phyloP scores from a whole-genome alignment of 306 rosid species.

The Pyrus betulifolia region DNA sequence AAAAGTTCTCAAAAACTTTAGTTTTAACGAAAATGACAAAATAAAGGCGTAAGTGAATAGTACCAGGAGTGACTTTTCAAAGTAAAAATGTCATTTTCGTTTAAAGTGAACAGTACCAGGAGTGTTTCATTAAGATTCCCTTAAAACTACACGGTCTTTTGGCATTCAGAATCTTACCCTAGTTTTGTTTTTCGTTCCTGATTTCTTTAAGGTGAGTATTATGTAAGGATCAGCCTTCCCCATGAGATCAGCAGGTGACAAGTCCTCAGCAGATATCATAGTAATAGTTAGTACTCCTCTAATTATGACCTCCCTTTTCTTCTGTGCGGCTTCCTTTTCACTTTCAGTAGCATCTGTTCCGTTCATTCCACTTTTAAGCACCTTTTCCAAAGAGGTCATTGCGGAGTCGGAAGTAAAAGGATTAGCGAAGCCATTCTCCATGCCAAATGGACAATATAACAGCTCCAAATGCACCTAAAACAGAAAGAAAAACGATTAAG shows the following conservation, averaged over 20 bases:
- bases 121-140: too few relatives aligned
- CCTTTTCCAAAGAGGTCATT: slow-evolving; percentile 86
- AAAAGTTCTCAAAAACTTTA: too few relatives aligned
- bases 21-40: too few relatives aligned
- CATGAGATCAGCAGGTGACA: slow-evolving; percentile 73
- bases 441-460: slow-evolving; percentile 74
- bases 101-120: too few relatives aligned
- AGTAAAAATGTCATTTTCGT: too few relatives aligned
- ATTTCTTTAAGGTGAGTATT: slow-evolving; percentile 74
- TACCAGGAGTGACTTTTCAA: too few relatives aligned
- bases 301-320: slow-evolving; percentile 73
- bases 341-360: slow-evolving; percentile 57
- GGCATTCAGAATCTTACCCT: slow-evolving; percentile 50
- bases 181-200: slow-evolving; percentile 72
- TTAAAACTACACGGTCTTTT: neutral
- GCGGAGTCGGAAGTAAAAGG: slow-evolving; percentile 59
- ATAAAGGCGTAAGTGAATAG: too few relatives aligned
- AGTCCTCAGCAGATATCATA: slow-evolving; percentile 88
- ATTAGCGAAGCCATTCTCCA: slow-evolving; percentile 61
- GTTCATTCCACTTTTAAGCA: slow-evolving; percentile 51
- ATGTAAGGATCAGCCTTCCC: slow-evolving; percentile 96
- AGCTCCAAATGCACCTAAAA: slow-evolving; percentile 91
- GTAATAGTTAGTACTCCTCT: slow-evolving; percentile 87
- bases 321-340: slow-evolving; percentile 52
- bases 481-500: slow-evolving; percentile 7